Evolutionary conservation across 2,329 filamentous ascomycete genomes (phyloP), one percentile per base, ranked within the genome.

Genomic region (Elsinoe ampelina): DNA sequence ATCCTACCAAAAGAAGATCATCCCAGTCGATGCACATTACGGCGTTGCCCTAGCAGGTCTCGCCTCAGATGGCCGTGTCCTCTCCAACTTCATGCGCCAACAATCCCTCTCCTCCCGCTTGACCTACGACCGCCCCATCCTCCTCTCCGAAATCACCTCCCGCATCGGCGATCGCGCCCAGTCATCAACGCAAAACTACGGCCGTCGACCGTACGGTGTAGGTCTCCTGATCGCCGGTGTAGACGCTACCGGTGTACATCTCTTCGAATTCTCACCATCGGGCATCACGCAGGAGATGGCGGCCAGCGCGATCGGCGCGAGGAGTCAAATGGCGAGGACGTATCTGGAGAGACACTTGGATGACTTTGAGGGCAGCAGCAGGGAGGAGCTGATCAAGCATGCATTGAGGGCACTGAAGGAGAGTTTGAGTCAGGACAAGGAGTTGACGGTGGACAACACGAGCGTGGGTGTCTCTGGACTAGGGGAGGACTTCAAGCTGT

Each of bases 11-110:
- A 96, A 96, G 82, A 98, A 98, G 80, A 85, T 98, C 71, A 96
- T 98, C 74, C 83, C 86, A 66, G 86, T 98, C 75, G 93, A 98
- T 74, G 88, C 92, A 67, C 93, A 98, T 75, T 86, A 93, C 66
- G 93, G 91, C 64, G 85, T 98, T 68, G 90, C 92, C 67, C 95
- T 98, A 67, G 93, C 93, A 64, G 93, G 93, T 66, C 88, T 98
- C 61, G 93, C 93, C 64, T 96, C 92, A 58, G 93, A 98, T 74
- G 93, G 92, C 70, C 93, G 93, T 69, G 93, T 98, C 66, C 90
- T 98, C 66, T 96, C 91, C 80, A 98, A 98, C 83, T 98, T 96
- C 80, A 97, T 98, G 92, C 97, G 96, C 80, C 90, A 95, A 77
- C 93, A 97, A 77, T 95, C 89, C 62, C 89, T 98, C 68, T 87